Base-by-base conservation (phyloP, 2,329 filamentous ascomycete species). In the Talaromyces piceae region DNA sequence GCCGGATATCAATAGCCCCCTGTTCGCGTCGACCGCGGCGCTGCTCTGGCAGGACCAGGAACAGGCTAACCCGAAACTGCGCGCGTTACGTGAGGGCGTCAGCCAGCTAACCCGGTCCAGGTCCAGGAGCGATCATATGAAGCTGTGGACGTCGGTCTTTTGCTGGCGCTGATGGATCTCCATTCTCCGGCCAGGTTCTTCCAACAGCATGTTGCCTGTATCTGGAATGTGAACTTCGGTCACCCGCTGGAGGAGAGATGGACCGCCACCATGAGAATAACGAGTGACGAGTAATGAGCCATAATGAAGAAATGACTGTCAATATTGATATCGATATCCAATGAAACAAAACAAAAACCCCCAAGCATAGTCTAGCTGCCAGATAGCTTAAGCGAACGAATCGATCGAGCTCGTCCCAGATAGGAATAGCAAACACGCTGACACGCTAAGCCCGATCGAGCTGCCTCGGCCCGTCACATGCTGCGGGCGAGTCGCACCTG, bases 111-210 rank as follows among this genome's bases (percentile, higher is more conserved):
- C 49, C 18, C 49, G 49, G n/a, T 45, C 49, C 11, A 46, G 45
- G 57, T 62, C 58, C n/a, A 60, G 53, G 18, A 58, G 63, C 23
- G 61, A 68, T 54, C 65, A 67, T 59, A 61, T 67, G 62, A 63
- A 62, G 57, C 51, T 64, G 41, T 57, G 54, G 47, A 48, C 61
- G 49, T 64, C 61, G 43, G 47, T 55, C 25, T 60, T 63, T 26
- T 59, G 56, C 51, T 61, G 57, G 59, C 54, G 54, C 45, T 64
- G 53, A 43, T 3, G 20, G n/a, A n/a, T n/a, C n/a, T n/a, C n/a
- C 39, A 41, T 41, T 41, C 20, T 41, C n/a, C n/a, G 31, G 31
- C n/a, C n/a, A 37, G n/a, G n/a, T 30, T 30, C 28, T 30, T 30
- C n/a, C n/a, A n/a, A n/a, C n/a, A n/a, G n/a, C n/a, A n/a, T n/a